phyloP scores from a whole-genome alignment of 108 stramenopile genomes.

The Seminavis robusta region DNA sequence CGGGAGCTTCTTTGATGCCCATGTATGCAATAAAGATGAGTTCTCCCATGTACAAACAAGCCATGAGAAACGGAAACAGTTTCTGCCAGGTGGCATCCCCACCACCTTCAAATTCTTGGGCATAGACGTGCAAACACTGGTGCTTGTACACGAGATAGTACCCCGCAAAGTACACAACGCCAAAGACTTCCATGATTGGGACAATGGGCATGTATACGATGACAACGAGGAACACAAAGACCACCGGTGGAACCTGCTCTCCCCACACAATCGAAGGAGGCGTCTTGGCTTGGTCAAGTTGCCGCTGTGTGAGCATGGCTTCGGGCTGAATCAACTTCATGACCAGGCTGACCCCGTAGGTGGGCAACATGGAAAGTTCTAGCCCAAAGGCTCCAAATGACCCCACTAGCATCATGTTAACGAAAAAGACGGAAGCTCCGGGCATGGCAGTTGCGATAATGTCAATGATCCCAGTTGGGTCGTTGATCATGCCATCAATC shows the following conservation, averaged over 20 bases:
- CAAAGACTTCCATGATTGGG: slow-evolving; percentile 28
- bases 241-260: slow-evolving; percentile 17
- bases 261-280: slow-evolving; percentile 33
- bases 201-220: slow-evolving; percentile 25
- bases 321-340: slow-evolving; percentile 23
- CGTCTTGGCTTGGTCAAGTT: slow-evolving; percentile 15
- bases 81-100: slow-evolving; percentile 17
- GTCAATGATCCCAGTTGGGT: slow-evolving; percentile 21
- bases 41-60: slow-evolving; percentile 24
- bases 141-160: slow-evolving; percentile 19
- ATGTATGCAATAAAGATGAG: slow-evolving; percentile 19
- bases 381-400: slow-evolving; percentile 17
- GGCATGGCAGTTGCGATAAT: slow-evolving; percentile 32
- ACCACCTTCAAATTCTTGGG: slow-evolving; percentile 17
- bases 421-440: slow-evolving; percentile 36
- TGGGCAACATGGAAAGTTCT: slow-evolving; percentile 29
- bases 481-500: slow-evolving; percentile 13
- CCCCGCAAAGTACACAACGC: slow-evolving; percentile 11
- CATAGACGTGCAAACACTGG: slow-evolving; percentile 28
- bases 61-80: slow-evolving; percentile 16
- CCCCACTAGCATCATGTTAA: slow-evolving; percentile 24
- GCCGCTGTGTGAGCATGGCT: slow-evolving; percentile 24
- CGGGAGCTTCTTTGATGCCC: slow-evolving; percentile 25
- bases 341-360: slow-evolving; percentile 15
- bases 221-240: slow-evolving; percentile 14